These are phyloP conservation scores for Calonectria pseudoturangicola DNA, from an alignment of 2,329 filamentous ascomycete genomes.

Conservation along the genomic window DNA sequence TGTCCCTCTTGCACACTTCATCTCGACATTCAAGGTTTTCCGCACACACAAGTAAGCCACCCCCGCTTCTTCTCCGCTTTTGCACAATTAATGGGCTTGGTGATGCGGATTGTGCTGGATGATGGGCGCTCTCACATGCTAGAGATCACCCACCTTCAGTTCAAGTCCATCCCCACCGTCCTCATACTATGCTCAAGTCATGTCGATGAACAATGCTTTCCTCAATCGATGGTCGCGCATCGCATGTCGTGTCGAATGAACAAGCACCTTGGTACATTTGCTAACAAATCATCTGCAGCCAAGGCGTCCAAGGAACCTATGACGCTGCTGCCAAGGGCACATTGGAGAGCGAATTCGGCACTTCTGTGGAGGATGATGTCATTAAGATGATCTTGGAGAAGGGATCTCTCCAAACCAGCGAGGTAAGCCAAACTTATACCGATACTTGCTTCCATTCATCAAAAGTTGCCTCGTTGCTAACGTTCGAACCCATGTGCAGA, in stretches of 20 bases:
- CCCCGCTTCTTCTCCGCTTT: slow-evolving; percentile 37
- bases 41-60: slow-evolving; percentile 87
- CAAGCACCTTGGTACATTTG: neutral
- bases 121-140: slow-evolving; percentile 7
- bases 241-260: no score
- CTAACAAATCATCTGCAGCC: slow-evolving; percentile 70
- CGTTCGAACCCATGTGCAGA: slow-evolving; percentile 58
- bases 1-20: slow-evolving; percentile 87
- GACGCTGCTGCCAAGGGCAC: slow-evolving; percentile 84
- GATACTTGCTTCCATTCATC: neutral
- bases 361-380: slow-evolving; percentile 84
- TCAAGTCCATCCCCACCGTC: slow-evolving; percentile 12
- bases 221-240: neutral
- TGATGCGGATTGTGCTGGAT: neutral
- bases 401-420: slow-evolving; percentile 79
- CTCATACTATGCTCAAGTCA: slow-evolving; percentile 5
- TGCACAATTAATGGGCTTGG: neutral
- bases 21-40: slow-evolving; percentile 93
- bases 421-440: slow-evolving; percentile 63
- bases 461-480: slow-evolving; percentile 27
- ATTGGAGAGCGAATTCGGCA: slow-evolving; percentile 92
- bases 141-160: neutral
- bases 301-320: slow-evolving; percentile 87
- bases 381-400: slow-evolving; percentile 88
- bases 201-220: neutral